Base-by-base conservation (phyloP, 1,284 basidiomycete species). In the Trichosporon coremiiforme region DNA sequence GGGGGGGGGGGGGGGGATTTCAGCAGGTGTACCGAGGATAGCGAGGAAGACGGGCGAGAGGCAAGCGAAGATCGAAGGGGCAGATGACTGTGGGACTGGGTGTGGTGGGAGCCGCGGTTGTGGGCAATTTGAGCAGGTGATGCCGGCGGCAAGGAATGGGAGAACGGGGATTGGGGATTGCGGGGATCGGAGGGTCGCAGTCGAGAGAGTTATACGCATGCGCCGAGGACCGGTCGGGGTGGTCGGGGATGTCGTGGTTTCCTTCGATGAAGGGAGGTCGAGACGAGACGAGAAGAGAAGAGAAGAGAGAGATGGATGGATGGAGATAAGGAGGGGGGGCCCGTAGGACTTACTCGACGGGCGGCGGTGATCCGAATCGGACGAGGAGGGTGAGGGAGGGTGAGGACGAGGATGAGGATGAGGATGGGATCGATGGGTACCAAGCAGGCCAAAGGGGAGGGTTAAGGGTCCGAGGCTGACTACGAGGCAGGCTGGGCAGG, bases 71-170 rank as follows among this genome's bases (percentile, higher is more conserved):
- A 50, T 10, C 6, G 47, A 17, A 15, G 38, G 38, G 10, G 38
- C 35, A 41, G 25, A 25, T 25, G 25, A 25, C 25, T 25, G 25
- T 25, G 25, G 25, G 25, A 25, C 25, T 35, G 2, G 33, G 33
- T 35, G 41, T 45, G 17, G 41, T 45, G 41, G 17, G 50, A 53
- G 50, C 50, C 50, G 50, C 9, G 50, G 50, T 22, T 22, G 50
- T 53, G 50, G 50, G 50, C 50, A 53, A 53, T 20, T 25, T 12
- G 50, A n/a, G 20, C 50, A 53, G 50, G 50, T 53, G 50, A 53
- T 53, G 50, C 50, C 50, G 50, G 50, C 50, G 50, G 50, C 50
- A 53, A 53, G 50, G 50, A 20, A 53, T 25, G 50, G 50, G 50
- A 36, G 25, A 25, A 25, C 25, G 25, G 25, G 25, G 25, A 25